These are phyloP conservation scores for Gossypium ekmanianum DNA, from an alignment of 345 rosid species.

Conservation along the genomic window DNA sequence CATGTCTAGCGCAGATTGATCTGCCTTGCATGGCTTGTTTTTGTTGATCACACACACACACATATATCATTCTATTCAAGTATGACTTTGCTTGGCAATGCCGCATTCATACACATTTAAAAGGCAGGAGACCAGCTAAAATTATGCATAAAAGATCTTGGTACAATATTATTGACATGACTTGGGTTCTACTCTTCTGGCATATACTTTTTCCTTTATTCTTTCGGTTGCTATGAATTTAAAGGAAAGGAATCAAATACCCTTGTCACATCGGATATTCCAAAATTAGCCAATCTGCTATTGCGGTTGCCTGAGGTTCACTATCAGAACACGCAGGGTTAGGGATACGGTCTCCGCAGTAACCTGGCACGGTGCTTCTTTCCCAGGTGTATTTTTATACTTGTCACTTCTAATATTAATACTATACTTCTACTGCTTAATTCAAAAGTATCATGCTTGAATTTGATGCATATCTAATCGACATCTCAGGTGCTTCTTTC, in stretches of 20 bases:
- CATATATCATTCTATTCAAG: neutral
- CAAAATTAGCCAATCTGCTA: constrained; percentile 59
- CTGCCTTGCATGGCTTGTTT: constrained; percentile 16
- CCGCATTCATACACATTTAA: neutral
- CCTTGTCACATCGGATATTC: constrained; percentile 31
- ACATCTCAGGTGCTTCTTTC: constrained; percentile 40
- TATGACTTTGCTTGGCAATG: constrained; percentile 1
- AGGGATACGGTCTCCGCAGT: constrained; percentile 52
- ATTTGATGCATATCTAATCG: constrained; percentile 2
- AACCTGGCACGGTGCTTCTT: constrained; percentile 70
- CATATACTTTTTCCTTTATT: constrained; percentile 30
- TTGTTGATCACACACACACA: neutral
- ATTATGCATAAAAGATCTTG: neutral
- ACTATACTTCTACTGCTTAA: neutral
- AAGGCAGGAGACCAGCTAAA: constrained; percentile 12
- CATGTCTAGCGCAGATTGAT: constrained; percentile 20
- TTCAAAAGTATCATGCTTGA: neutral
- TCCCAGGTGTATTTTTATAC: constrained; percentile 48
- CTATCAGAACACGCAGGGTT: constrained; percentile 42
- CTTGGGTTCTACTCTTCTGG: constrained; percentile 45
- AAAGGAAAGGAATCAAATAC: neutral
- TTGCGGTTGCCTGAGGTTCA: constrained; percentile 68
- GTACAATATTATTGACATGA: constrained; percentile 26
- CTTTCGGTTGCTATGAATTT: constrained; percentile 8
- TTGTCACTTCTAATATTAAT: neutral